A percentile compares a stretch with the other conserved stretches of the same genome.
Conservation (phyloP, 805 yeast genomes). For the Torulaspora gathmanii region DNA sequence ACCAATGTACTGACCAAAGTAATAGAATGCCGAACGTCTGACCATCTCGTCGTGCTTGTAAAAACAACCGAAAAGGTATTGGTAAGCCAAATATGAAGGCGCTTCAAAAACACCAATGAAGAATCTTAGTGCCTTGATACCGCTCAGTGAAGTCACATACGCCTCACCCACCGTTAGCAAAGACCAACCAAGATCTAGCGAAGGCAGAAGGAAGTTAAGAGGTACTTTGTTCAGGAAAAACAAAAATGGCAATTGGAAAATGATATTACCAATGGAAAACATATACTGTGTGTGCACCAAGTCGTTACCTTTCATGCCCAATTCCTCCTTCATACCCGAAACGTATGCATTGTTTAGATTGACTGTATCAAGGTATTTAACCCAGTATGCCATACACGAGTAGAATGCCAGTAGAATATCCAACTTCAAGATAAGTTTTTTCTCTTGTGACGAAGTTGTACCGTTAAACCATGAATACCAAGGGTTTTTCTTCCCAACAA, state of each 20-base stretch:
- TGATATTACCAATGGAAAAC: constrained; percentile 54
- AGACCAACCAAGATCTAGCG: constrained; percentile 57
- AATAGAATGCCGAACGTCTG: constrained; percentile 58
- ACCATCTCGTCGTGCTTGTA: constrained; percentile 53
- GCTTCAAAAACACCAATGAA: constrained; percentile 64
- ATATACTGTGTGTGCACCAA: constrained; percentile 54
- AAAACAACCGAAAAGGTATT: constrained; percentile 55
- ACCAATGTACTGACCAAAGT: constrained; percentile 60
- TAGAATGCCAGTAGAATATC: constrained; percentile 50
- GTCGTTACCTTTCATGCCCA: constrained; percentile 58
- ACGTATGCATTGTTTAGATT: constrained; percentile 64
- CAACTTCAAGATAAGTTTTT: constrained; percentile 43
- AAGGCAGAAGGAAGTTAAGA: constrained; percentile 44
- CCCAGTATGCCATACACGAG: constrained; percentile 61
- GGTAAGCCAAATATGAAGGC: constrained; percentile 54
- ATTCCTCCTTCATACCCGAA: constrained; percentile 54
- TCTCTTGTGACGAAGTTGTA: constrained; percentile 43
- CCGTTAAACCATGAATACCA: constrained; percentile 57
- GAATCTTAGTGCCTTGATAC: constrained; percentile 55
- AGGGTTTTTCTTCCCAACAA: constrained; percentile 30
- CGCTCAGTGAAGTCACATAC: constrained; percentile 42
- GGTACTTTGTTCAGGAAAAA: constrained; percentile 52
- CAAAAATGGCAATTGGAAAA: constrained; percentile 61
- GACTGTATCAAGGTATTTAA: constrained; percentile 55
- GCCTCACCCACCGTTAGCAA: constrained; percentile 51